Base-by-base conservation (phyloP, 305 asterid species). In the Ajuga reptans region DNA sequence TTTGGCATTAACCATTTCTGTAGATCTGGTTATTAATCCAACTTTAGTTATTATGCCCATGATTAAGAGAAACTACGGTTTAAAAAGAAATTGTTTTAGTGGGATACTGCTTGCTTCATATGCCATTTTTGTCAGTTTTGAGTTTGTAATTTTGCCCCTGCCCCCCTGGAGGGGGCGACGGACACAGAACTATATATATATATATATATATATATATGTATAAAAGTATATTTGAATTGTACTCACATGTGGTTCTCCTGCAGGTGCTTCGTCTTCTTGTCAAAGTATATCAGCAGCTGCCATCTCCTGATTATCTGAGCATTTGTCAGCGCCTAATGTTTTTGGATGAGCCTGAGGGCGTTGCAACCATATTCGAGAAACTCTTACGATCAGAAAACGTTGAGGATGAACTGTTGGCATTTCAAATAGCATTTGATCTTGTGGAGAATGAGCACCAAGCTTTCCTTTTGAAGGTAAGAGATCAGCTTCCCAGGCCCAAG, bases 311-410 rank as follows among this genome's bases (percentile, higher is more conserved):
- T 83, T 94, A 84, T 68, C 73, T 91, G 78, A 94, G 97, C 85
- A 89, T 91, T 67, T 94, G 99, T 62, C 99, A 94, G 82, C 89
- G 95, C 61, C 90, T 94, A 69, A 91, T 94, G 99, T 94, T 88
- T 80, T 65, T 94, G 75, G 98, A 94, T 56, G 93, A 86, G 60
- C 90, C 96, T 6, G 86, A 86, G 68, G 90, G 84, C 31, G 97
- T 91, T 9, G 86, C 95, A 34, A 81, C 72, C 73, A 86, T 94
- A 78, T 84, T 94, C 72, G 96, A 85, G 83, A 94, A 85, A 68
- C 92, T 91, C 51, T 71, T 94, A 39, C 75, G 81, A 73, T 91
- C 95, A 29, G 94, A 86, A 42, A 77, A 81, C 73, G 77, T 76
- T 66, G 96, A 91, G 34, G 98, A 89, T 77, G 94, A 96, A 50